Evolutionary conservation across 139 green algal species (phyloP).

Genomic region (Closterium sp.): DNA sequence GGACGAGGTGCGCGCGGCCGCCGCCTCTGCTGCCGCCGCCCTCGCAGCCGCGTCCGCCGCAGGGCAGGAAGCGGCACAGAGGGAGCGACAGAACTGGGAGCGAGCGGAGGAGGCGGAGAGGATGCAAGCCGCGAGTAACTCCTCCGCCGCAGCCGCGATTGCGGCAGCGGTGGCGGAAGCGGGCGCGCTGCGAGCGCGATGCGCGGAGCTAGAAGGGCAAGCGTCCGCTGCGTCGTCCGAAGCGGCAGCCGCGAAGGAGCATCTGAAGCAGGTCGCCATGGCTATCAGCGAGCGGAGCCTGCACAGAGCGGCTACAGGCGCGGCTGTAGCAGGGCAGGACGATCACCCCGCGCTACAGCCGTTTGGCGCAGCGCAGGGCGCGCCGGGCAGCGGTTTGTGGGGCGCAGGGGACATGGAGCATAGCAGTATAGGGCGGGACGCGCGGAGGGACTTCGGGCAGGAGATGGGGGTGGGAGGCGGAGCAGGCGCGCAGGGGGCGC

Average conservation of each 20-base stretch:
- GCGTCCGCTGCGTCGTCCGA: not conserved
- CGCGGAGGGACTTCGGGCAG: not conserved
- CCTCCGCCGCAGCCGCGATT: not conserved
- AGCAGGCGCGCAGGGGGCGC: not conserved
- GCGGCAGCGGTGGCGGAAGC: not conserved
- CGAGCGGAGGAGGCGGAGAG: not conserved
- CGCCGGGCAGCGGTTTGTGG: not conserved
- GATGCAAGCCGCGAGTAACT: not conserved
- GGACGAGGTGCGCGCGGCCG: not conserved
- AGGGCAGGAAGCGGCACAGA: not conserved
- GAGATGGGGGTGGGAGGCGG: not conserved
- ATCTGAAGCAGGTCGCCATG: not conserved
- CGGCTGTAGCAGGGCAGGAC: not conserved
- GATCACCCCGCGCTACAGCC: not conserved
- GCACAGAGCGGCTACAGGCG: too few species aligned
- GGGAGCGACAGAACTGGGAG: not conserved
- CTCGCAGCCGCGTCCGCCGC: not conserved
- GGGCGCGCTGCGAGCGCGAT: not conserved
- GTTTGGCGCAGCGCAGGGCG: not conserved
- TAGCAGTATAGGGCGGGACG: not conserved
- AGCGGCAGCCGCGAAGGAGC: not conserved
- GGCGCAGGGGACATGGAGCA: not conserved
- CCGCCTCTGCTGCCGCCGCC: not conserved
- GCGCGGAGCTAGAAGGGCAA: not conserved
- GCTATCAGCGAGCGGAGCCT: not conserved